A percentile compares a stretch with the other conserved stretches of the same genome.
These are phyloP conservation scores for Suhomyces choctaworum DNA, from an alignment of 1,139 yeast species.

Conservation along the genomic window DNA sequence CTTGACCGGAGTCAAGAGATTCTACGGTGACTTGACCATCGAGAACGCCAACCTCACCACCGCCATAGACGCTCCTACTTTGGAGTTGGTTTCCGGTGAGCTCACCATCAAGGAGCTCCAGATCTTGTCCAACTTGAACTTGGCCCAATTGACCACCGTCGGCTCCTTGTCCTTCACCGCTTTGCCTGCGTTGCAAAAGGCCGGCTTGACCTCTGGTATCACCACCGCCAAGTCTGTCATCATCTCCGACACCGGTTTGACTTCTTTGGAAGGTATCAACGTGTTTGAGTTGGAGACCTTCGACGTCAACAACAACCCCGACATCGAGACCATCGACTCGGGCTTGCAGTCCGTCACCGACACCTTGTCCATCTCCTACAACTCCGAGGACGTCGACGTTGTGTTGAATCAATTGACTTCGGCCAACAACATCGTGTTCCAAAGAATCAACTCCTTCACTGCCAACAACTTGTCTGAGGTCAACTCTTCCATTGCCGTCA, in stretches of 20 bases:
- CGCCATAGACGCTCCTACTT: constrained; percentile 72
- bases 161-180: constrained; percentile 78
- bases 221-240: constrained; percentile 68
- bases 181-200: constrained; percentile 72
- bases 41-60: constrained; percentile 63
- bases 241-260: constrained; percentile 86
- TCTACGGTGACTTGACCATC: constrained; percentile 74
- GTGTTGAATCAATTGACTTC: constrained; percentile 66
- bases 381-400: constrained; percentile 74
- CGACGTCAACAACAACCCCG: constrained; percentile 83
- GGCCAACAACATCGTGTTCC: constrained; percentile 86
- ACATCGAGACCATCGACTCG: constrained; percentile 66
- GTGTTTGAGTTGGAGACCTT: constrained; percentile 70
- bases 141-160: constrained; percentile 79
- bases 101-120: constrained; percentile 66
- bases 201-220: constrained; percentile 75
- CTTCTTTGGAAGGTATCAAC: constrained; percentile 77
- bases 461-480: constrained; percentile 67
- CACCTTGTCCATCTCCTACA: constrained; percentile 75
- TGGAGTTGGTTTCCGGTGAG: constrained; percentile 72
- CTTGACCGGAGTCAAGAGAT: constrained; percentile 57
- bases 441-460: constrained; percentile 71
- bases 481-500: constrained; percentile 79
- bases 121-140: constrained; percentile 62
- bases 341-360: constrained; percentile 74